Evolutionary conservation across 371 early-diverging fungal genomes (phyloP).

Genomic region (Apophysomyces variabilis): DNA sequence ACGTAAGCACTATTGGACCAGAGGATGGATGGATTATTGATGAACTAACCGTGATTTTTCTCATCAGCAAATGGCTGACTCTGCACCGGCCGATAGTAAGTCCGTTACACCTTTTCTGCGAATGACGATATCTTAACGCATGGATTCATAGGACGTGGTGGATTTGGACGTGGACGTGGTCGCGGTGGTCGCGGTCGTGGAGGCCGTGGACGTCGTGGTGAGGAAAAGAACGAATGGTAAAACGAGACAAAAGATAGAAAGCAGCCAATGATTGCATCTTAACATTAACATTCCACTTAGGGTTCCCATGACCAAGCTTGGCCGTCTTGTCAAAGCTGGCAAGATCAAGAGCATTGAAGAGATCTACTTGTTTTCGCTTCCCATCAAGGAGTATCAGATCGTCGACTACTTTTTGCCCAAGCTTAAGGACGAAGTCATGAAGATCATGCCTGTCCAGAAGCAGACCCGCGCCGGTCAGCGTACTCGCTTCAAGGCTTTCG

Average conservation of each 20-base stretch:
- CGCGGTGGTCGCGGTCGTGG: conserved; percentile 77
- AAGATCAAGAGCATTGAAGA: conserved; percentile 94
- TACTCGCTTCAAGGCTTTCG: conserved; percentile 99
- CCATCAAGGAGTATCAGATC: conserved; percentile 99
- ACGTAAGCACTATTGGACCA: not conserved
- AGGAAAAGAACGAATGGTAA: conserved; percentile 79
- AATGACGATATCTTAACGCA: conserved; percentile 12
- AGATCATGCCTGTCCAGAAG: conserved; percentile 99
- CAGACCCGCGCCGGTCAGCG: conserved; percentile 99
- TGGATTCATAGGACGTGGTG: conserved; percentile 58
- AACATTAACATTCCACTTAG: conserved; percentile 24
- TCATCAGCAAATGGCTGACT: conserved; percentile 54
- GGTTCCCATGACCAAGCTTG: conserved; percentile 97
- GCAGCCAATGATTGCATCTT: not conserved
- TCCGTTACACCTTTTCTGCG: not conserved
- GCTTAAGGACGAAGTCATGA: conserved; percentile 99
- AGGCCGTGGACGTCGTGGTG: conserved; percentile 71
- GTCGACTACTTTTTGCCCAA: conserved; percentile 96
- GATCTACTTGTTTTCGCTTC: conserved; percentile 97
- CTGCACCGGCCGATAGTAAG: conserved; percentile 62
- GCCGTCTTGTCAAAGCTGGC: conserved; percentile 95
- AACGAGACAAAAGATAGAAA: not conserved
- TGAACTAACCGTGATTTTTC: not conserved
- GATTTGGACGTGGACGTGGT: conserved; percentile 84
- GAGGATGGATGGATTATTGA: conserved; percentile 2